Conservation (phyloP, 257 asterid species). For the Solanum sejunctum region DNA sequence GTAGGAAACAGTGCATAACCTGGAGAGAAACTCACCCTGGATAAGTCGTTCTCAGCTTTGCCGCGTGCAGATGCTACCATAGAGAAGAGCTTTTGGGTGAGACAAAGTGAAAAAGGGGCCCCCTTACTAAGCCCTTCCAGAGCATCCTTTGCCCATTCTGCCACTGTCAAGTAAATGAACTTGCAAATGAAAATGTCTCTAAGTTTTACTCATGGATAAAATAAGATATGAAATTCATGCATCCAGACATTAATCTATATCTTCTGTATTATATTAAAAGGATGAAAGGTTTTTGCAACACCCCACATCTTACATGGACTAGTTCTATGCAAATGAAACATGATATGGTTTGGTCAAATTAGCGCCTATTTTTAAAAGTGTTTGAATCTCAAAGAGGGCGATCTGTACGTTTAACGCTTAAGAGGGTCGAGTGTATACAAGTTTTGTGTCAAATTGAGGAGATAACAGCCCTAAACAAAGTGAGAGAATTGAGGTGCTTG, state of each 20-base stretch:
- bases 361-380: too few relatives aligned
- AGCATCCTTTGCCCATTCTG: constrained; percentile 96
- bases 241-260: not conserved
- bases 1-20: not conserved
- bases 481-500: too few relatives aligned
- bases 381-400: too few relatives aligned
- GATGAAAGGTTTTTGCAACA: not conserved
- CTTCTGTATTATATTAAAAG: not conserved
- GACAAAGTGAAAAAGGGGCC: constrained; percentile 87
- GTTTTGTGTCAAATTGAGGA: too few relatives aligned
- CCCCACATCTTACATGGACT: too few relatives aligned
- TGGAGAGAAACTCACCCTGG: constrained; percentile 33
- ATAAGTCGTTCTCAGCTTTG: constrained; percentile 35
- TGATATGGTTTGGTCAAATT: too few relatives aligned
- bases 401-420: too few relatives aligned
- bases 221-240: not conserved
- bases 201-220: not conserved
- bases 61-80: constrained; percentile 70
- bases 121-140: constrained; percentile 82
- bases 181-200: not conserved
- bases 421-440: too few relatives aligned
- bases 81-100: constrained; percentile 65
- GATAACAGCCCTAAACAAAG: too few relatives aligned
- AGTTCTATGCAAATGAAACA: too few relatives aligned
- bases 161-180: constrained; percentile 38